phyloP scores from a whole-genome alignment of 257 asterid species.

The Solanum paucissectum region DNA sequence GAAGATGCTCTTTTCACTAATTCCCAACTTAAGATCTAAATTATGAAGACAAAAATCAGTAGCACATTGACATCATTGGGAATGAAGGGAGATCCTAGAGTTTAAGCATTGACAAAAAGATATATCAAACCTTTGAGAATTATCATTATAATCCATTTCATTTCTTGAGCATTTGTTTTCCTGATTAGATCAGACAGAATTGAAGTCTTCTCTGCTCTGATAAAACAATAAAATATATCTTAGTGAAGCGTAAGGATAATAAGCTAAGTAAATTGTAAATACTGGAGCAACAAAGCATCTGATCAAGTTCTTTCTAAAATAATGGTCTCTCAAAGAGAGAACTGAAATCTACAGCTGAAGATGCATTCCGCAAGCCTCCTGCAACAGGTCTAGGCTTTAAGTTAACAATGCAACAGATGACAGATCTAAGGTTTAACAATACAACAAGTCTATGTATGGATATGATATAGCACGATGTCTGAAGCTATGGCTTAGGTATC shows the following conservation, averaged over 20 bases:
- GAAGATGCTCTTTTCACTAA: conserved; percentile 87
- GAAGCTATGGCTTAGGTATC: neutral
- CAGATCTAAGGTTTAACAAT: neutral
- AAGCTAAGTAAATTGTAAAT: neutral
- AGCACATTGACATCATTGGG: neutral
- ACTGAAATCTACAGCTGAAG: neutral
- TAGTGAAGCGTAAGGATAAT: conserved; percentile 2
- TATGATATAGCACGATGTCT: neutral
- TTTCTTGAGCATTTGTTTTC: conserved; percentile 89
- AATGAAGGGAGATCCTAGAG: neutral
- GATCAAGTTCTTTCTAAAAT: neutral
- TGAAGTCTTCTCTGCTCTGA: conserved; percentile 64
- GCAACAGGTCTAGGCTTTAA: neutral
- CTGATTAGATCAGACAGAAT: conserved; percentile 68
- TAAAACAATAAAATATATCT: conserved; percentile 12
- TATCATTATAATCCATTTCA: conserved; percentile 98
- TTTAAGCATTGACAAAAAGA: neutral
- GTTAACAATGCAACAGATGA: neutral
- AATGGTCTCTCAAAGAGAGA: neutral
- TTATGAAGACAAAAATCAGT: neutral
- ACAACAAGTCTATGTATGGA: neutral
- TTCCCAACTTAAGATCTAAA: conserved; percentile 89
- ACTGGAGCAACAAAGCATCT: neutral
- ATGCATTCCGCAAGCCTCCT: neutral
- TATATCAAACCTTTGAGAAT: conserved; percentile 69